Evolutionary conservation across 805 yeast genomes (phyloP), one percentile per base, ranked within the genome.

Genomic region (Suhomyces sp.): DNA sequence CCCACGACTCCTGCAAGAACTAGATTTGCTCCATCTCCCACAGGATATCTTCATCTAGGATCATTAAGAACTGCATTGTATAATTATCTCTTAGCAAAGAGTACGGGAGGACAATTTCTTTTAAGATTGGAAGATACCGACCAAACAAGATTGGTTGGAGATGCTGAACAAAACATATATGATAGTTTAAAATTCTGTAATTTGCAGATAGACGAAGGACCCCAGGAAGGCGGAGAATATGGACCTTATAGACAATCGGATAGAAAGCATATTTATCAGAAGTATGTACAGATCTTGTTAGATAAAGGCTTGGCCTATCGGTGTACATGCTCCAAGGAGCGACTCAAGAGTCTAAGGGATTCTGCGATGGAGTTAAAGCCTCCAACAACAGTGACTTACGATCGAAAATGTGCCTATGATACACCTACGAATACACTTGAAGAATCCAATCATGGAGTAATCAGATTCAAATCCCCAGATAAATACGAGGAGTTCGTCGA

Each of bases 21-120:
- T 1, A 65, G 99, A 44, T 93, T 93, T 60, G 99, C 99, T 0
- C 98, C 99, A 0, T 88, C 97, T 2, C 99, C 99, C 1, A 93
- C 99, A 0, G 99, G 99, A 0, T 77, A 77, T 42, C 68, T 93
- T n/a, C 99, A 93, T 56, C 56, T 93, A 40, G 99, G 99, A 0
- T 90, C 97, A 0, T 55, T 93, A 29, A 66, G 99, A 56, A 93
- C 99, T 0, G 98, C 98, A 0, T 60, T 93, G 13, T 93, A 88
- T 61, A 93, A 93, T 58, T 93, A 81, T 50, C 58, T 93, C 12
- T 62, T 86, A 11, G 98, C 98, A 0, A 77, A 69, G 48, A 70
- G 75, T 35, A 87, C 96, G 0, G 76, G 77, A 0, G 98, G 98
- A 0, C 74, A 77, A 48, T 93, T 93, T 50, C 42, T 93, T 3